These are phyloP conservation scores for Xylaria multiplex DNA, from an alignment of 2,329 filamentous ascomycete species.

Conservation along the genomic window DNA sequence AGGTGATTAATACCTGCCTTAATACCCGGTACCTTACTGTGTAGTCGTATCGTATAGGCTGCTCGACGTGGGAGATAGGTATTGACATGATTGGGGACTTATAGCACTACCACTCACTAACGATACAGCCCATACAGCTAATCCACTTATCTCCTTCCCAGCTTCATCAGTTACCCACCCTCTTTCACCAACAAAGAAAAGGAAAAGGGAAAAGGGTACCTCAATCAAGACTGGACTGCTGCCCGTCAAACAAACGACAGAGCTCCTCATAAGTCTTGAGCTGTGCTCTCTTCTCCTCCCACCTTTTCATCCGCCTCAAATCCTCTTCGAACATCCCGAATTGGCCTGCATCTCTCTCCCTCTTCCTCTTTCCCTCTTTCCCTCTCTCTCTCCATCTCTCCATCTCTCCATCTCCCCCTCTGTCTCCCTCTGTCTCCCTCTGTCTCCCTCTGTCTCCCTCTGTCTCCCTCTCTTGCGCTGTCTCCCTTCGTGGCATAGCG, in stretches of 20 bases:
- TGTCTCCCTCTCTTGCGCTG: neutral
- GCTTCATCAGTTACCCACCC: slow-evolving; percentile 1
- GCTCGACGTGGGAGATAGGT: no score
- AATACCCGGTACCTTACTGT: no score
- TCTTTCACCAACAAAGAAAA: slow-evolving; percentile 5
- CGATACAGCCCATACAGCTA: neutral
- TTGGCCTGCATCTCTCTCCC: slow-evolving; percentile 4
- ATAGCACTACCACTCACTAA: neutral
- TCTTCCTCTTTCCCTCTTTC: neutral
- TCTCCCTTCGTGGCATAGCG: slow-evolving; percentile 4
- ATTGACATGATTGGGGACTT: neutral
- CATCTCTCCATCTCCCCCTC: neutral
- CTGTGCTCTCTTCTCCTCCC: slow-evolving; percentile 7
- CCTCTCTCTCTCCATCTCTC: no score
- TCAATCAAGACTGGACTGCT: no score
- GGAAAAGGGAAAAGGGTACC: neutral
- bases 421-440: neutral
- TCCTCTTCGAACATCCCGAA: neutral
- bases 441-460: slow-evolving; percentile 1
- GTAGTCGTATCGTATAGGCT: no score
- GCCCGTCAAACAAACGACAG: slow-evolving; percentile 2
- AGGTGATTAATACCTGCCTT: no score
- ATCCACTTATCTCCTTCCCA: neutral
- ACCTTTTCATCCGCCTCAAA: slow-evolving; percentile 3
- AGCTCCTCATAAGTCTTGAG: neutral